These are phyloP conservation scores for Pyrenophora tritici-repentis DNA, from an alignment of 2,329 filamentous ascomycete species.

Conservation along the genomic window DNA sequence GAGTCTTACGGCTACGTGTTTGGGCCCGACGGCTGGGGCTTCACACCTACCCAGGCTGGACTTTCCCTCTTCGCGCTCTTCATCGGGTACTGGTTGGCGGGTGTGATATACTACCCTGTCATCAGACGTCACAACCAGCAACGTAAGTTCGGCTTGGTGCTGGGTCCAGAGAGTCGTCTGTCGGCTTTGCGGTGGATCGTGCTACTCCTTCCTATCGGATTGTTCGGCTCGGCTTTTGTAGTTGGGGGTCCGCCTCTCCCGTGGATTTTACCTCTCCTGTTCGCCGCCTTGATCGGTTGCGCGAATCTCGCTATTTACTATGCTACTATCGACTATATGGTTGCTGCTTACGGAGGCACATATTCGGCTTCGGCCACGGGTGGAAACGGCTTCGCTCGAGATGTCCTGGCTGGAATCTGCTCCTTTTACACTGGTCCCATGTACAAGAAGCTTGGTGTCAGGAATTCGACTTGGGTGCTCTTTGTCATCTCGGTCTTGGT, in stretches of 20 bases:
- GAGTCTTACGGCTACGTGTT: constrained; percentile 73
- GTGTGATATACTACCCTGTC: constrained; percentile 61
- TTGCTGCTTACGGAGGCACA: constrained; percentile 68
- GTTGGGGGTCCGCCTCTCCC: constrained; percentile 63
- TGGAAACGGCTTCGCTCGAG: constrained; percentile 75
- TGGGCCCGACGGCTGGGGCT: constrained; percentile 62
- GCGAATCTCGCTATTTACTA: constrained; percentile 74
- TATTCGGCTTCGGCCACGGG: constrained; percentile 77
- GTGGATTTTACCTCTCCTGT: constrained; percentile 64
- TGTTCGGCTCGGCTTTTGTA: constrained; percentile 70
- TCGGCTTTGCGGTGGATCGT: constrained; percentile 67
- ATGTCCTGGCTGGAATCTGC: constrained; percentile 73
- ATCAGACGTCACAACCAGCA: constrained; percentile 55
- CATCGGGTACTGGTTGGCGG: constrained; percentile 68
- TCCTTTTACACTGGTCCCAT: constrained; percentile 58
- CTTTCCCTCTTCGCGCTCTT: constrained; percentile 64
- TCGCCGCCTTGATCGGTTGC: constrained; percentile 62
- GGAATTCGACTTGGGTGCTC: constrained; percentile 49
- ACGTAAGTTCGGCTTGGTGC: constrained; percentile 50
- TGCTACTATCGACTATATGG: constrained; percentile 79
- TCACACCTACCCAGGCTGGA: constrained; percentile 62
- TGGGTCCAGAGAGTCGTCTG: constrained; percentile 68
- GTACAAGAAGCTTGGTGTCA: constrained; percentile 35
- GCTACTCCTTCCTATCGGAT: constrained; percentile 66
- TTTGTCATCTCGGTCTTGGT: constrained; percentile 56